Evolutionary conservation across 2,329 filamentous ascomycete species (phyloP).

Genomic region (Geosmithia morbida): DNA sequence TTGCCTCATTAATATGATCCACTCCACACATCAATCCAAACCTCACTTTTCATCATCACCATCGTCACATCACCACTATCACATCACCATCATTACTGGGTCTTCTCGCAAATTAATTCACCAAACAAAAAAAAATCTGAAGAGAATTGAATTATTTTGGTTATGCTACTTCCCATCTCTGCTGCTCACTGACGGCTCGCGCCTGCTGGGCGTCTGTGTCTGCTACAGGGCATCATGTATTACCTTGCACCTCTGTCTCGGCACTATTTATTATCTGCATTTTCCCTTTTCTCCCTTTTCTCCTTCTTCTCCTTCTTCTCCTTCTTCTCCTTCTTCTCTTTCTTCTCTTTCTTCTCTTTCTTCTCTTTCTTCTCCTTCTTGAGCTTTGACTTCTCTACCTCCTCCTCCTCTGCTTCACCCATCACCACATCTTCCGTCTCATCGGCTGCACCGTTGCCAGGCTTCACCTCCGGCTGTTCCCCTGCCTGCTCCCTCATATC

Average conservation of each 20-base stretch:
- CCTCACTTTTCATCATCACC: too few species aligned
- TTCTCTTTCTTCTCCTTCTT: slow-evolving; percentile 1
- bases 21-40: too few species aligned
- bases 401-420: slow-evolving; percentile 5
- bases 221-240: neutral
- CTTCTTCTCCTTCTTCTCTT: slow-evolving; percentile 6
- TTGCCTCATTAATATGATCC: too few species aligned
- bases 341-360: neutral
- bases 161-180: too few species aligned
- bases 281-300: neutral
- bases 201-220: neutral
- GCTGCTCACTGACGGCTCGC: neutral
- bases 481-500: too few species aligned
- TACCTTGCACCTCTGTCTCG: neutral
- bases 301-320: neutral
- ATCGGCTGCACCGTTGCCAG: neutral
- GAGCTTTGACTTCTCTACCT: neutral
- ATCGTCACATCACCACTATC: too few species aligned
- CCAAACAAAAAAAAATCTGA: too few species aligned
- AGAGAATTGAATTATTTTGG: too few species aligned
- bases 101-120: too few species aligned
- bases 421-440: neutral
- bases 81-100: too few species aligned
- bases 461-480: neutral
- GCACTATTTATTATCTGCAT: neutral